Evolutionary conservation across 257 asterid species (phyloP).

Genomic region (Buddleja alternifolia): DNA sequence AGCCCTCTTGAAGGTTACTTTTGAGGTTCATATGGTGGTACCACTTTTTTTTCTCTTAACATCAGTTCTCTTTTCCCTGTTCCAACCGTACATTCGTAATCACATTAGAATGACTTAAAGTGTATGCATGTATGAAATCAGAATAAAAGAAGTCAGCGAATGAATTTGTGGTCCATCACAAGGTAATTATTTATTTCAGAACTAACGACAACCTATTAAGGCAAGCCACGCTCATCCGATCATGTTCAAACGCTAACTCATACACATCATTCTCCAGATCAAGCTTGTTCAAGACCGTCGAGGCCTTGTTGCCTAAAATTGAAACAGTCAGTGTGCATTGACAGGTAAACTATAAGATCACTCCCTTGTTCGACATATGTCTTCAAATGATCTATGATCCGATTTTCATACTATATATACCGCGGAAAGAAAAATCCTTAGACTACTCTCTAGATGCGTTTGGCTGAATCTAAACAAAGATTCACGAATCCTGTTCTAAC

Average conservation of each 20-base stretch:
- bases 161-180: not conserved
- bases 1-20: not conserved
- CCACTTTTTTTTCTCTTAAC: not conserved
- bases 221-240: not conserved
- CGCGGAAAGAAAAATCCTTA: too few species aligned
- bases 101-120: not conserved
- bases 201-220: not conserved
- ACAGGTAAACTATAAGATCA: too few species aligned
- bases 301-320: too few species aligned
- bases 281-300: too few species aligned
- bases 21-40: not conserved
- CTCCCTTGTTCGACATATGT: too few species aligned
- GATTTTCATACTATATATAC: too few species aligned
- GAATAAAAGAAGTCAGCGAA: too few species aligned
- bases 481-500: too few species aligned
- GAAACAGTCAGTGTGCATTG: too few species aligned
- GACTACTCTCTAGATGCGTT: too few species aligned
- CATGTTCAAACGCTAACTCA: not conserved
- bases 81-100: not conserved
- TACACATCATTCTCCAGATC: not conserved
- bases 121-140: not conserved
- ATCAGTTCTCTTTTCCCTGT: not conserved
- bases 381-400: too few species aligned
- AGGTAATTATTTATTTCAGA: not conserved
- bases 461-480: not conserved